phyloP scores from a whole-genome alignment of 2,329 filamentous ascomycete species.

The Cladosporium velox region DNA sequence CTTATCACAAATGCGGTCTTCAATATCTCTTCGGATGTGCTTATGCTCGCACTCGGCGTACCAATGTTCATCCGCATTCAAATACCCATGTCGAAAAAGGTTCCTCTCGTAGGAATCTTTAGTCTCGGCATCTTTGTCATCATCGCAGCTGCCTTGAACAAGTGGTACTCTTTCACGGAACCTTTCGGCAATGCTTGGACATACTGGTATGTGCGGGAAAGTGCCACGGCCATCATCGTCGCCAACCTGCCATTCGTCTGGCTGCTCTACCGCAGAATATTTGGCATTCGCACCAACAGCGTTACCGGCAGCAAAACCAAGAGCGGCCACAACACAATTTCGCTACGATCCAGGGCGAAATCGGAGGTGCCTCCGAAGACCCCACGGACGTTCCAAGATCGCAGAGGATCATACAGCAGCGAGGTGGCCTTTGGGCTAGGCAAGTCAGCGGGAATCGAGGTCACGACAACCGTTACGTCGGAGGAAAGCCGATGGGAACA shows the following conservation, averaged over 20 bases:
- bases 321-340: not conserved
- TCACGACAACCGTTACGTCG: not conserved
- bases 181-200: constrained; percentile 60
- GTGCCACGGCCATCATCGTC: constrained; percentile 60
- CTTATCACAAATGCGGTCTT: constrained; percentile 42
- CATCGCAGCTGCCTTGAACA: constrained; percentile 61
- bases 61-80: constrained; percentile 49
- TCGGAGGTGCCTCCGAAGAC: not conserved
- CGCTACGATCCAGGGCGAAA: constrained; percentile 11
- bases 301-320: constrained; percentile 8
- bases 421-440: constrained; percentile 3
- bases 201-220: constrained; percentile 63
- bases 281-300: constrained; percentile 15
- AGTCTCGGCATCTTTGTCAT: constrained; percentile 59
- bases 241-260: constrained; percentile 63
- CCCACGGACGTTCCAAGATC: not conserved
- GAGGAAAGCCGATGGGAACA: not conserved
- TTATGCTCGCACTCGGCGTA: constrained; percentile 48
- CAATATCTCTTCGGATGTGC: constrained; percentile 50
- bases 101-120: constrained; percentile 58
- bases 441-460: constrained; percentile 1
- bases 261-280: constrained; percentile 52
- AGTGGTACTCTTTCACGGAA: constrained; percentile 62
- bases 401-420: constrained; percentile 1
- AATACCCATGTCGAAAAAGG: constrained; percentile 52